These are phyloP conservation scores for Monilinia fructigena DNA, from an alignment of 2,329 filamentous ascomycete genomes.

Conservation along the genomic window DNA sequence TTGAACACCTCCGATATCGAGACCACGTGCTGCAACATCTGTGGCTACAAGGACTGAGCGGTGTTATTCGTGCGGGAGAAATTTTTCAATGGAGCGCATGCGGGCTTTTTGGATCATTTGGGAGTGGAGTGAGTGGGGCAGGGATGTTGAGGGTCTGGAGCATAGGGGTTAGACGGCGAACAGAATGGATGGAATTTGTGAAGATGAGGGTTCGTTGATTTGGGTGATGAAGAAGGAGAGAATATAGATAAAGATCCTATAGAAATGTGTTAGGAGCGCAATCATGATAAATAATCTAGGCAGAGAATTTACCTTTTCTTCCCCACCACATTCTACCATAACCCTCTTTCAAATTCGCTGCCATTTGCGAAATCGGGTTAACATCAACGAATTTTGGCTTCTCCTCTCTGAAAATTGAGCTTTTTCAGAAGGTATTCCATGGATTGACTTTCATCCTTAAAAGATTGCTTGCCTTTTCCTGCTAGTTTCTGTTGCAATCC, in stretches of 20 bases:
- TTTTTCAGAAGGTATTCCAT: conserved; percentile 92
- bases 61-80: conserved; percentile 66
- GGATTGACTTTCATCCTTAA: conserved; percentile 72
- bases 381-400: conserved; percentile 89
- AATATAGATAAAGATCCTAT: conserved; percentile 88
- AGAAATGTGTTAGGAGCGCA: conserved; percentile 29
- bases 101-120: conserved; percentile 96
- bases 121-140: conserved; percentile 77
- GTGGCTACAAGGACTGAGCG: conserved; percentile 79
- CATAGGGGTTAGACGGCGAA: conserved; percentile 80
- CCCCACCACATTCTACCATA: conserved; percentile 84
- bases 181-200: conserved; percentile 92
- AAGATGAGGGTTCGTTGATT: conserved; percentile 83
- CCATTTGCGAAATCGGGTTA: conserved; percentile 88
- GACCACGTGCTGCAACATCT: conserved; percentile 87
- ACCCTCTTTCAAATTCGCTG: conserved; percentile 79
- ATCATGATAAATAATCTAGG: too few species aligned
- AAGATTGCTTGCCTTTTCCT: conserved; percentile 61
- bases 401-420: conserved; percentile 82
- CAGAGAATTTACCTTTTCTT: conserved; percentile 70
- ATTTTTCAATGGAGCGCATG: conserved; percentile 86
- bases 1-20: conserved; percentile 89
- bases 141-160: conserved; percentile 78
- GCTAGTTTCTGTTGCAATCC: conserved; percentile 86
- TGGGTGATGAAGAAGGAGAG: conserved; percentile 78